Base-by-base conservation (phyloP, 345 rosid genomes). In the Salix caprea region DNA sequence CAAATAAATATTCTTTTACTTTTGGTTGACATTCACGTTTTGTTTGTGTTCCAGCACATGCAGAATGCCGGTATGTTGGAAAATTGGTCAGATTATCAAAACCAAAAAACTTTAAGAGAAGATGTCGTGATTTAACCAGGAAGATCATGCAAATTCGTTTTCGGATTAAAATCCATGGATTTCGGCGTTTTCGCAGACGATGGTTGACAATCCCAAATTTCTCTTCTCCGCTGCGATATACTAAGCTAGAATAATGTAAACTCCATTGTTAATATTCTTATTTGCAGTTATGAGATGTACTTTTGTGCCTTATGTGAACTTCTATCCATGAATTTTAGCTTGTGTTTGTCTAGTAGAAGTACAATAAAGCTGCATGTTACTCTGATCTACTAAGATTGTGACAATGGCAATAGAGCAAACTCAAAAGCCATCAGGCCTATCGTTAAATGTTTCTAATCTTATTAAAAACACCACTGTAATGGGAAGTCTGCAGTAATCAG, bases 131-230 rank as follows among this genome's bases (percentile, higher is more conserved):
- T 34, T 71, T 91, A 46, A 72, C 82, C 54, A 88, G 69, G 78
- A 91, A 85, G 86, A 83, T 91, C 73, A 90, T 76, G 80, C 87
- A 81, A 79, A 77, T 89, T 64, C 91, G 84, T 71, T 89, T 79
- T 74, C 85, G 90, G 39, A 85, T 94, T 60, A 94, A 84, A 86
- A 87, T 91, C 69, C 89, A 83, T 10, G 93, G 93, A 7, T 89
- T 89, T 84, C 67, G 71, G 54, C 89, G 89, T 56, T 88, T 94
- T 77, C 86, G 78, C 37, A 84, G 83, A 68, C 85, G 84, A 71
- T 91, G 89, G 91, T 79, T 86, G 68, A 82, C 77, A 71, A 40
- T 88, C 67, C 84, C 93, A 24, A 95, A 81, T 70, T 88, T 89
- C 73, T 87, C 86, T 69, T 85, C 96, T 30, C 71, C 89, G 69